These are phyloP conservation scores for Leccinum imitatum DNA, from an alignment of 768 basidiomycete genomes.

Conservation along the genomic window DNA sequence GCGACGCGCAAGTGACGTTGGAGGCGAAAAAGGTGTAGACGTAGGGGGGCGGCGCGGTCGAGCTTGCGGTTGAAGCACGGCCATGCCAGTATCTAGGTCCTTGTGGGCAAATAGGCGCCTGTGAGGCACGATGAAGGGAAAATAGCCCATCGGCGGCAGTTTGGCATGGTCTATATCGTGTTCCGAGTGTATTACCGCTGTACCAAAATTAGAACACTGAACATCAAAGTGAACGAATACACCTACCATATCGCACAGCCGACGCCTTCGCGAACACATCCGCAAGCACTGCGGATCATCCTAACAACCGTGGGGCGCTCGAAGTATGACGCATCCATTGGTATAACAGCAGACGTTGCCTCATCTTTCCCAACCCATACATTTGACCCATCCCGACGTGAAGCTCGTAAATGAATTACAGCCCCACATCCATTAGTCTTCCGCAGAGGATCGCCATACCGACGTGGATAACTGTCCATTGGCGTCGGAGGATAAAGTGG, in stretches of 20 bases:
- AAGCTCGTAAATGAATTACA: conserved; percentile 54
- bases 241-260: conserved; percentile 62
- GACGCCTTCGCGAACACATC: conserved; percentile 66
- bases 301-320: conserved; percentile 47
- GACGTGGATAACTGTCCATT: conserved; percentile 18
- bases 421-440: conserved; percentile 62
- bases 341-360: conserved; percentile 52
- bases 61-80: conserved; percentile 13
- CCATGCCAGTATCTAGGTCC: conserved; percentile 45
- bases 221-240: background rate
- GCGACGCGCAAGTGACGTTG: conserved; percentile 39
- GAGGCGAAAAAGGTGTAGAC: conserved; percentile 51
- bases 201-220: conserved; percentile 11
- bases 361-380: conserved; percentile 59
- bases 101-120: conserved; percentile 36
- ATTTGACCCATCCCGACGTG: conserved; percentile 48
- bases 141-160: conserved; percentile 50
- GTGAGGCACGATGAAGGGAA: conserved; percentile 21
- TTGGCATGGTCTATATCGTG: conserved; percentile 58
- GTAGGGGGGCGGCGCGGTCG: conserved; percentile 20
- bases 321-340: conserved; percentile 59
- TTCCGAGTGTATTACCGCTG: conserved; percentile 67
- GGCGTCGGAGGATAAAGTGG: conserved; percentile 34
- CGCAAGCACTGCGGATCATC: conserved; percentile 57
- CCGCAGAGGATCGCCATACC: conserved; percentile 4